A percentile compares a stretch with the other conserved stretches of the same genome.
phyloP scores from a whole-genome alignment of 331 rosid species.

The Quercus tomentella region DNA sequence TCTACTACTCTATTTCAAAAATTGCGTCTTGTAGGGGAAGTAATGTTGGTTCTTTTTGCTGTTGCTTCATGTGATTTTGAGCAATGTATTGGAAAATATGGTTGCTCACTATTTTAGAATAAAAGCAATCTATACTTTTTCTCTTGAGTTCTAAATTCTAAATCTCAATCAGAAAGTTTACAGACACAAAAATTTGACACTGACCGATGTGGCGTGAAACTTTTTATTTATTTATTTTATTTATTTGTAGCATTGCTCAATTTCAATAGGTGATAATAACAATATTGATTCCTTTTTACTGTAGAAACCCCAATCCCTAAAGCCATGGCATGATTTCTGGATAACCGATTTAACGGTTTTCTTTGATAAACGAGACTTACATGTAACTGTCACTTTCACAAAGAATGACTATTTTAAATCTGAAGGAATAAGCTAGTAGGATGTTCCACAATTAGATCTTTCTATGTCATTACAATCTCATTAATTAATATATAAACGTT shows the following conservation, averaged over 20 bases:
- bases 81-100: too few species aligned
- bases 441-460: not conserved
- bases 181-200: too few species aligned
- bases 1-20: not conserved
- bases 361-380: slow-evolving; percentile 4
- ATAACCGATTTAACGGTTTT: slow-evolving; percentile 29
- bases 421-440: not conserved
- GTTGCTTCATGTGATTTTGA: not conserved
- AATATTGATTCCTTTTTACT: not conserved
- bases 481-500: not conserved
- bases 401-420: not conserved
- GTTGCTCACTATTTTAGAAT: not conserved
- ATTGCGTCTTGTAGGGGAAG: not conserved
- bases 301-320: slow-evolving; percentile 18
- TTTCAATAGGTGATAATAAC: too few species aligned
- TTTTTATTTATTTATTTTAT: too few species aligned
- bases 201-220: too few species aligned
- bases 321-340: slow-evolving; percentile 21
- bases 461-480: not conserved
- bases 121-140: not conserved
- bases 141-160: not conserved
- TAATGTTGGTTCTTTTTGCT: not conserved
- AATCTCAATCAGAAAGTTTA: too few species aligned
- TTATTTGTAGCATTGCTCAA: too few species aligned
- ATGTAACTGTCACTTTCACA: slow-evolving; percentile 20